Evolutionary conservation across 1,284 basidiomycete species (phyloP), one percentile per base, ranked within the genome.

Genomic region (Microbotryomycetes sp.): DNA sequence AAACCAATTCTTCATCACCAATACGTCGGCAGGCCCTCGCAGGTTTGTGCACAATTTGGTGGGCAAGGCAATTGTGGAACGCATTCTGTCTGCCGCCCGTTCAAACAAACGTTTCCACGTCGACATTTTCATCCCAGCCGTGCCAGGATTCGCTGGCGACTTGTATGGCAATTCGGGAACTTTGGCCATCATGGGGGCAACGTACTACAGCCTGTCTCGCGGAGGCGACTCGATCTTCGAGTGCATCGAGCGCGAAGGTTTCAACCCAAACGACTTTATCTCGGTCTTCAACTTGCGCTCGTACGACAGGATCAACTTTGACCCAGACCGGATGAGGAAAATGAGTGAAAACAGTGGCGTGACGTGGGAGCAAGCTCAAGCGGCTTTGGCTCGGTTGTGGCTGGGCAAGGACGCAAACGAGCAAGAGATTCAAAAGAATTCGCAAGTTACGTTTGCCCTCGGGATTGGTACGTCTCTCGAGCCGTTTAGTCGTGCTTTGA

Each of bases 1-100:
- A 77, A 94, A 96, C 71, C 91, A 94, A 74, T 94, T 93, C 79
- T 94, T 91, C 73, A 89, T 94, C 72, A 88, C 90, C 1, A 81
- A 81, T 51, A 90, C 6, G 45, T 15, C 3, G 1, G 13, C n/a
- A 21, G 54, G 52, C 1, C 83, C 82, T 0, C 35, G 35, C 9
- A 41, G 18, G 9, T 41, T 41, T 41, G 83, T 72, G 18, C 18
- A 83, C 75, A 97, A 97, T 73, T 78, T 79, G 68, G 89, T 97
- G 58, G 93, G 85, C 0, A 78, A 79, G 23, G 91, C 93, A 0
- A 76, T 97, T 13, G 87, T 87, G 0, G 82, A 89, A 66, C 81
- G 93, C 2, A 89, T 97, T 73, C 70, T 91, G 21, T 80, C 80
- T n/a, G 92, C 93, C 5, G 88, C 85, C 0, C 72, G 75, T 55